Conservation (phyloP, 768 basidiomycete genomes). For the Clitopilus hobsonii region DNA sequence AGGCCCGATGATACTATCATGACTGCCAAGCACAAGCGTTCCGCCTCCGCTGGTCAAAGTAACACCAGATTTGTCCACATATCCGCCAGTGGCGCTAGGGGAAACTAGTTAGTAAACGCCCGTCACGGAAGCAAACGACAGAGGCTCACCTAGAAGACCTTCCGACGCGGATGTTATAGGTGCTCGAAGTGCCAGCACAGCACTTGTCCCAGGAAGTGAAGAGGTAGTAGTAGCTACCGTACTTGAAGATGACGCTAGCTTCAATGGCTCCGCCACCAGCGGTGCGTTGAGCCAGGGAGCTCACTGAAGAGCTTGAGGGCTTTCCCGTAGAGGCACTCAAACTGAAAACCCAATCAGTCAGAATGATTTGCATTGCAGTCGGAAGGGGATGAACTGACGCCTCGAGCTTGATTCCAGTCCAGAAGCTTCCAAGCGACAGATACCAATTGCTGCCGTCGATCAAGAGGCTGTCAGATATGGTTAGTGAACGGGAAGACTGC, state of each 20-base stretch:
- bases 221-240: conserved; percentile 44
- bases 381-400: conserved; percentile 10
- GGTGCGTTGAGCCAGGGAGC: conserved; percentile 40
- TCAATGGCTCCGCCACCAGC: conserved; percentile 43
- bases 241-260: conserved; percentile 40
- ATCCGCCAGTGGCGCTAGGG: conserved; percentile 36
- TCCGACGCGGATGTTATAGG: conserved; percentile 58
- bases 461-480: neutral
- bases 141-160: conserved; percentile 35
- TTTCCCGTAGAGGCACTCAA: conserved; percentile 38
- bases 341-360: conserved; percentile 10
- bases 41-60: conserved; percentile 44
- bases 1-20: conserved; percentile 43
- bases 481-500: neutral
- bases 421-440: conserved; percentile 50
- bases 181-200: conserved; percentile 45
- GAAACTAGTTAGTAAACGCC: neutral
- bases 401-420: conserved; percentile 48
- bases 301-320: conserved; percentile 30
- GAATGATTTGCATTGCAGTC: neutral
- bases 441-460: conserved; percentile 40
- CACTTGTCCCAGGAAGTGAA: conserved; percentile 55
- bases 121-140: neutral
- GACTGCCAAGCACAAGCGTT: conserved; percentile 41
- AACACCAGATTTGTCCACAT: conserved; percentile 42